Conservation (phyloP, 2,329 filamentous ascomycete genomes). For the Domatiomyces catenatus region DNA sequence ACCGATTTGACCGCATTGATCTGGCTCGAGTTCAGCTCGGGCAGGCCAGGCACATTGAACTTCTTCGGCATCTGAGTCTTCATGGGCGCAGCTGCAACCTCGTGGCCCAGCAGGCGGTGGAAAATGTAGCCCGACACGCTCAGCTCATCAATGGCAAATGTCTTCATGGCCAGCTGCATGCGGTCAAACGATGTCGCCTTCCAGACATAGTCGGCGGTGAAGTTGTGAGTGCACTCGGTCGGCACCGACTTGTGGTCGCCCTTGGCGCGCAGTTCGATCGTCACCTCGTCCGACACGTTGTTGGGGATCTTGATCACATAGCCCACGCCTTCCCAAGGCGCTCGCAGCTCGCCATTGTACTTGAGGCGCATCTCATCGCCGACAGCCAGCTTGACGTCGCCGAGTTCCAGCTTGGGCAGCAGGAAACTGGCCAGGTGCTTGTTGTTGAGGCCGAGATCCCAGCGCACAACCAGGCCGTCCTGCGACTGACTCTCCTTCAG, state of each 20-base stretch:
- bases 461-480: constrained; percentile 83
- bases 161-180: constrained; percentile 99
- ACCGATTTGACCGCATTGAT: constrained; percentile 94
- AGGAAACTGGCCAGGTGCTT: constrained; percentile 94
- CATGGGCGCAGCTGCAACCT: constrained; percentile 86
- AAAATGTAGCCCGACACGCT: constrained; percentile 98
- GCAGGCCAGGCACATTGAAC: constrained; percentile 85
- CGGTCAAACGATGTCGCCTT: constrained; percentile 98
- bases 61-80: constrained; percentile 93
- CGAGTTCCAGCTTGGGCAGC: constrained; percentile 89
- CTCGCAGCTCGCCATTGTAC: constrained; percentile 84
- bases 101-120: constrained; percentile 86
- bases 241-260: constrained; percentile 93
- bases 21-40: constrained; percentile 88
- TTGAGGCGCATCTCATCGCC: constrained; percentile 97
- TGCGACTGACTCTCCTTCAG: constrained; percentile 96
- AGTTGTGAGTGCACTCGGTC: constrained; percentile 92
- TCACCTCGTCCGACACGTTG: constrained; percentile 96
- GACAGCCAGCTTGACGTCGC: constrained; percentile 93
- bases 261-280: constrained; percentile 81
- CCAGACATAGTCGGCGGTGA: constrained; percentile 98
- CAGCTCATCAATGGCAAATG: constrained; percentile 93
- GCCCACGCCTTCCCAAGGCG: constrained; percentile 91
- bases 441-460: constrained; percentile 92
- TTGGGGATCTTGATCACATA: constrained; percentile 99